Conservation (phyloP, 2,329 filamentous ascomycete species). For the Madurella fahalii region DNA sequence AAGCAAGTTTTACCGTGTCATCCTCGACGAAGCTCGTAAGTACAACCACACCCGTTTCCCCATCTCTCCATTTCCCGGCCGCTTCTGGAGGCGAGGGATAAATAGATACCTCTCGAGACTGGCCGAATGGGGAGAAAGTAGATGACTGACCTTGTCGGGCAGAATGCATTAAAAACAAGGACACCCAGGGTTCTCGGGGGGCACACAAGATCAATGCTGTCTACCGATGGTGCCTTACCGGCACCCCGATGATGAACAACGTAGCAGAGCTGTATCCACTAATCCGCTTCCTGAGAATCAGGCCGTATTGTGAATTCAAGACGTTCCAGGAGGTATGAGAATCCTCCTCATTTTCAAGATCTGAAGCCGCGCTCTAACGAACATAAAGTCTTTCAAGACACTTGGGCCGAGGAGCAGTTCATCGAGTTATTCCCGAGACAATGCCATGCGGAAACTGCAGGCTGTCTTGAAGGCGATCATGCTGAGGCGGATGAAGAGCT, state of each 20-base stretch:
- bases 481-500: constrained; percentile 76
- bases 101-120: too few species aligned
- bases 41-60: too few species aligned
- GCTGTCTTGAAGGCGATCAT: constrained; percentile 75
- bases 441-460: constrained; percentile 69
- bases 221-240: constrained; percentile 71
- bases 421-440: constrained; percentile 47
- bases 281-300: constrained; percentile 71
- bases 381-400: constrained; percentile 38
- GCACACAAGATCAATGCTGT: constrained; percentile 54
- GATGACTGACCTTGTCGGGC: too few species aligned
- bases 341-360: neutral
- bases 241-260: constrained; percentile 86
- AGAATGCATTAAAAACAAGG: constrained; percentile 71
- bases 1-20: constrained; percentile 62
- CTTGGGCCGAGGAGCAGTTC: constrained; percentile 27
- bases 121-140: too few species aligned
- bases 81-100: too few species aligned
- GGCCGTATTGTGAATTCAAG: constrained; percentile 64
- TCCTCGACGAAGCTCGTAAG: constrained; percentile 67
- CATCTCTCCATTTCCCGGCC: too few species aligned
- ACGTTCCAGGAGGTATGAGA: constrained; percentile 54
- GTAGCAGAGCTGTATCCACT: constrained; percentile 74
- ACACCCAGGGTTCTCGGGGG: constrained; percentile 57
- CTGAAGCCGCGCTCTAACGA: constrained; percentile 11